Conservation (phyloP, 345 rosid species). For the Mangifera indica region DNA sequence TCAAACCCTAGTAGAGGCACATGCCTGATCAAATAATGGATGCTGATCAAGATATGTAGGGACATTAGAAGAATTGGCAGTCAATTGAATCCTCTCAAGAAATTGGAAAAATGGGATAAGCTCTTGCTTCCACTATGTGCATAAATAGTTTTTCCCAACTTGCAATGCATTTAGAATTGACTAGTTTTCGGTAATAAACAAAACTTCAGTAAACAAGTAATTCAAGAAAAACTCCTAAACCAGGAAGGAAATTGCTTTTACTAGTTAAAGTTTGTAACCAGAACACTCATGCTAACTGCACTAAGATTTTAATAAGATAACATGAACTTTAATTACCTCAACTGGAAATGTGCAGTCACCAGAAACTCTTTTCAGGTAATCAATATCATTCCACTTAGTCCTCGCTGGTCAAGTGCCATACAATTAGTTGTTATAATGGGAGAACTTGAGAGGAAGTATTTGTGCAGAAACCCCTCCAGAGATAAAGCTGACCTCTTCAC, state of each 20-base stretch:
- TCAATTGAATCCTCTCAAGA: slow-evolving; percentile 70
- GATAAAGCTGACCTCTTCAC: slow-evolving; percentile 71
- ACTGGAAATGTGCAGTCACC: slow-evolving; percentile 94
- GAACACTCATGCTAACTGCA: neutral
- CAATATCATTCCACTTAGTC: slow-evolving; percentile 82
- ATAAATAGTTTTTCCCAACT: slow-evolving; percentile 94
- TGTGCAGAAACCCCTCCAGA: slow-evolving; percentile 77
- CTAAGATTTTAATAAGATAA: slow-evolving; percentile 11
- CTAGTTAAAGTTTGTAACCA: too few species aligned
- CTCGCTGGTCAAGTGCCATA: slow-evolving; percentile 96
- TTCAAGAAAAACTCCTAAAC: neutral
- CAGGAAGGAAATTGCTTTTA: too few species aligned
- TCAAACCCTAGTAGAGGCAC: neutral
- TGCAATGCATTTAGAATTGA: slow-evolving; percentile 63
- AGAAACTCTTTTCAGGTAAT: slow-evolving; percentile 67
- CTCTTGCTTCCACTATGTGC: slow-evolving; percentile 96
- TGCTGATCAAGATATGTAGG: slow-evolving; percentile 97
- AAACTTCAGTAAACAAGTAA: neutral
- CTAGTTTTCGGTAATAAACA: slow-evolving; percentile 47
- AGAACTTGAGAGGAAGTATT: slow-evolving; percentile 57
- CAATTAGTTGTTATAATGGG: slow-evolving; percentile 83
- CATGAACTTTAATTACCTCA: slow-evolving; percentile 64
- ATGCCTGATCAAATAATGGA: slow-evolving; percentile 89
- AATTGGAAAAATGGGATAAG: slow-evolving; percentile 87
- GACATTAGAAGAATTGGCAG: slow-evolving; percentile 37